Percentiles rank a stretch among this genome's conserved stretches.
Evolutionary conservation across 2,329 filamentous ascomycete species (phyloP).

Genomic region (Karstenula rhodostoma): DNA sequence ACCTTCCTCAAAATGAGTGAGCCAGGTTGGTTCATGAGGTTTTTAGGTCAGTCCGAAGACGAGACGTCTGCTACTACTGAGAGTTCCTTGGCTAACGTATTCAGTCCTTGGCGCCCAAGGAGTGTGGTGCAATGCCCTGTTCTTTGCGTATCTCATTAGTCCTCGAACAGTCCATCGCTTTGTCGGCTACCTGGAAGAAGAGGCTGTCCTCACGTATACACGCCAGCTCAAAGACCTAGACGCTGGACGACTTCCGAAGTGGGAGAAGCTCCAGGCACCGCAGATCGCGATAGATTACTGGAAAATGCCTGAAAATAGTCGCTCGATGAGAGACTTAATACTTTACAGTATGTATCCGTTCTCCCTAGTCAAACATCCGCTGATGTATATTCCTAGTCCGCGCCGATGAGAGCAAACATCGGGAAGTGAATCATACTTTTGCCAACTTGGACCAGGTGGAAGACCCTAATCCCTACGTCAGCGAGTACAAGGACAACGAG

Average conservation of each 20-base stretch:
- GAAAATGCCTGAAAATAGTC: slow-evolving; percentile 86
- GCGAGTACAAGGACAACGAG: slow-evolving; percentile 75
- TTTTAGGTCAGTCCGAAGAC: slow-evolving; percentile 61
- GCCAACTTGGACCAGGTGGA: slow-evolving; percentile 83
- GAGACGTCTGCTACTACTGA: background rate
- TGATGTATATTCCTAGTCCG: slow-evolving; percentile 33
- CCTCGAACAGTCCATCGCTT: slow-evolving; percentile 93
- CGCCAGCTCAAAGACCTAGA: slow-evolving; percentile 89
- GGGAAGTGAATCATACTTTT: slow-evolving; percentile 95
- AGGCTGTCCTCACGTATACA: slow-evolving; percentile 95
- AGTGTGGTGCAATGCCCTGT: slow-evolving; percentile 95
- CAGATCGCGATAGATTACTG: slow-evolving; percentile 93
- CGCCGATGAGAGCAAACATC: slow-evolving; percentile 63
- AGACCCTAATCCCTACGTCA: slow-evolving; percentile 93
- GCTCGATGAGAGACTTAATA: slow-evolving; percentile 85
- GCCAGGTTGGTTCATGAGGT: slow-evolving; percentile 87
- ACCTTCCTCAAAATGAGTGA: slow-evolving; percentile 93
- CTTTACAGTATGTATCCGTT: slow-evolving; percentile 73
- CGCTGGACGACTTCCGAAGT: slow-evolving; percentile 80
- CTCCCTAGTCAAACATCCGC: background rate
- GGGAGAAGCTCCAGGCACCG: slow-evolving; percentile 80
- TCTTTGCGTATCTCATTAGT: slow-evolving; percentile 85
- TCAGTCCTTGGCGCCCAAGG: slow-evolving; percentile 86
- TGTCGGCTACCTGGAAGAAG: slow-evolving; percentile 96
- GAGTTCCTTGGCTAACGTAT: background rate